Evolutionary conservation across 73 alveolate species (phyloP).

Genomic region (Urostyla sp.): DNA sequence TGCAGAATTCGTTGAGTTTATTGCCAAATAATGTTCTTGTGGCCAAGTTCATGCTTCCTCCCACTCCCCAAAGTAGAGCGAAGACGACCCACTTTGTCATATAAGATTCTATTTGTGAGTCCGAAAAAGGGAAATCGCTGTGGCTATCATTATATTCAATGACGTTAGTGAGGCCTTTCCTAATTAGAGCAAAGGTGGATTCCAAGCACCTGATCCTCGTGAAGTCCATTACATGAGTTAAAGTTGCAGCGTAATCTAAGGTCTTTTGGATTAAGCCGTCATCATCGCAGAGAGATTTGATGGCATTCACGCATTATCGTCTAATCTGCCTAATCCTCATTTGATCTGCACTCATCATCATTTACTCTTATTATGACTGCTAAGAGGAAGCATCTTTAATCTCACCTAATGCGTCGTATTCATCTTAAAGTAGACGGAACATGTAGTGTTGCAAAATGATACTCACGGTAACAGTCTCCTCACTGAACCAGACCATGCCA

Average conservation of each 20-base stretch:
- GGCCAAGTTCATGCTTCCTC: constrained; percentile 92
- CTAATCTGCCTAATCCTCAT: constrained; percentile 66
- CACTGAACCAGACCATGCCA: constrained; percentile 99
- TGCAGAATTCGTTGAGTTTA: constrained; percentile 73
- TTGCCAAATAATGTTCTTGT: constrained; percentile 86
- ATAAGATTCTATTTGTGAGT: constrained; percentile 77
- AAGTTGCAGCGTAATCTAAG: constrained; percentile 77
- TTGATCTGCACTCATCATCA: constrained; percentile 49
- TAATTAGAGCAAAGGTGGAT: constrained; percentile 94
- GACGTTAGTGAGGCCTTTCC: constrained; percentile 95
- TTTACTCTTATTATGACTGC: constrained; percentile 21
- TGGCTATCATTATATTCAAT: constrained; percentile 95
- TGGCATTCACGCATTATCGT: constrained; percentile 88
- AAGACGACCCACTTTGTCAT: constrained; percentile 86
- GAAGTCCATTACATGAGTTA: constrained; percentile 98
- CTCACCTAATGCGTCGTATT: constrained; percentile 77
- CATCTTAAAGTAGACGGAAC: constrained; percentile 87
- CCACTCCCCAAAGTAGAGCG: constrained; percentile 96
- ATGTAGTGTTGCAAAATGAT: constrained; percentile 93
- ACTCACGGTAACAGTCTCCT: constrained; percentile 89
- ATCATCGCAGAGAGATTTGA: constrained; percentile 82
- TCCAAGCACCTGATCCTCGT: constrained; percentile 96
- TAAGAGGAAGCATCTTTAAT: constrained; percentile 26
- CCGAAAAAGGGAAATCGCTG: constrained; percentile 94
- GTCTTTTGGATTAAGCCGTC: constrained; percentile 83